These are phyloP conservation scores for Globisporangium takayamanum DNA, from an alignment of 352 stramenopile species.

Conservation along the genomic window DNA sequence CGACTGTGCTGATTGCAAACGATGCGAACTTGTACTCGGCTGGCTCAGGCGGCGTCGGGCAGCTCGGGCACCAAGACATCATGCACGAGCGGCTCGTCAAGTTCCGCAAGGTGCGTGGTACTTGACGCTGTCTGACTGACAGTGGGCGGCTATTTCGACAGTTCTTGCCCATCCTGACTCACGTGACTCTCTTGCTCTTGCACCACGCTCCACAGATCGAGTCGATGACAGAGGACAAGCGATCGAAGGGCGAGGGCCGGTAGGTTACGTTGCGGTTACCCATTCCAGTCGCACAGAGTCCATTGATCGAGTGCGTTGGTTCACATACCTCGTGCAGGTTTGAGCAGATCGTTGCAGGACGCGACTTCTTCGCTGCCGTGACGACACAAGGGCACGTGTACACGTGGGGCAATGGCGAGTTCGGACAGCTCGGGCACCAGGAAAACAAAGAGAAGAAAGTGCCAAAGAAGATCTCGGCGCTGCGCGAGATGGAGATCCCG, in stretches of 20 bases:
- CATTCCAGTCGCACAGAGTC: not conserved
- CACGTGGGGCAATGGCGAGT: slow-evolving; percentile 74
- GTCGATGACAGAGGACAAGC: slow-evolving; percentile 64
- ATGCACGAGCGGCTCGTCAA: slow-evolving; percentile 74
- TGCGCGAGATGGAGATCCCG: slow-evolving; percentile 71
- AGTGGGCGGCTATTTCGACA: not conserved
- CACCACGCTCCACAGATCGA: slow-evolving; percentile 34
- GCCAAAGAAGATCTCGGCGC: slow-evolving; percentile 79
- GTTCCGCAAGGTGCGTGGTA: slow-evolving; percentile 52
- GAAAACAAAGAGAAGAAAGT: slow-evolving; percentile 85
- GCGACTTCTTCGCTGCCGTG: slow-evolving; percentile 51
- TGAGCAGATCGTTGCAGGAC: slow-evolving; percentile 40
- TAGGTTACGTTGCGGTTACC: no score
- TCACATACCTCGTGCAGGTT: slow-evolving; percentile 19
- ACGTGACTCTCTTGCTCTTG: slow-evolving; percentile 7
- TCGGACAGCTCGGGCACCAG: slow-evolving; percentile 73
- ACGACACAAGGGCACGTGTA: slow-evolving; percentile 67
- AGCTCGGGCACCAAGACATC: slow-evolving; percentile 70
- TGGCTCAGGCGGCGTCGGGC: slow-evolving; percentile 47
- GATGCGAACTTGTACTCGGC: slow-evolving; percentile 73
- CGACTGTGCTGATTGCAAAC: slow-evolving; percentile 54
- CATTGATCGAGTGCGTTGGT: slow-evolving; percentile 1
- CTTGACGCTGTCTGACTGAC: not conserved
- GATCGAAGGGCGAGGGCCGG: slow-evolving; percentile 57
- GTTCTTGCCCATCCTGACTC: not conserved